Base-by-base conservation (phyloP, 352 stramenopile species). In the Globisporangium paroecandrum region DNA sequence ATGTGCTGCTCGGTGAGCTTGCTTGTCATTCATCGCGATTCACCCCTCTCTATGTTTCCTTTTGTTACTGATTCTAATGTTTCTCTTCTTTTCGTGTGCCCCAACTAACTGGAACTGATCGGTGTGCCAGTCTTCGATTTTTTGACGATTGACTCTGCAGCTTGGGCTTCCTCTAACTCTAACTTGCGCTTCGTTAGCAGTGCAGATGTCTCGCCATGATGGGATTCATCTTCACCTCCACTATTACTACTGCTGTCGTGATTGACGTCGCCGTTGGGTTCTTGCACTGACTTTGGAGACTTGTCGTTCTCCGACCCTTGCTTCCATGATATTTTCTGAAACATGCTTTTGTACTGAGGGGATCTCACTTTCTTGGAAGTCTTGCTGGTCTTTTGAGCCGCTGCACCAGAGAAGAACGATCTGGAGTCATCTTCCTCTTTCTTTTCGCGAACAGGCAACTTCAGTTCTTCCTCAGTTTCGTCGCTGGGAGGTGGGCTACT, bases 301-400 rank as follows among this genome's bases (percentile, higher is more conserved):
- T 62, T 64, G 56, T 75, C 69, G 34, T 58, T 66, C 25, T 41
- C 62, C 20, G 60, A 58, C 43, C 57, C 54, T 8, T 77, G 72
- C 47, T 89, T 89, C 83, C 83, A 90, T 25, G 85, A 87, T 58
- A 91, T 90, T 57, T 88, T 87, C 74, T 90, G 75, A 64, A 93
- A 91, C 73, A 93, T 86, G 66, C 74, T 87, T 71, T 93, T 93
- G 57, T 85, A 81, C 51, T 90, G 79, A 4, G 83, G 83, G 20
- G 81, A 91, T 53, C 68, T 65, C 54, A 56, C 61, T 29, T 78
- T 81, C 65, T 73, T 79, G 29, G 60, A 66, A 4, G 49, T 64
- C 51, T 77, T 79, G 13, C 74, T 78, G 46, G 77, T 64, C 61
- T 86, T 91, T 51, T 80, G 65, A 24, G 83, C 64, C 4, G 67